phyloP scores from a whole-genome alignment of 2,329 filamentous ascomycete genomes.

The Periconia sp. region DNA sequence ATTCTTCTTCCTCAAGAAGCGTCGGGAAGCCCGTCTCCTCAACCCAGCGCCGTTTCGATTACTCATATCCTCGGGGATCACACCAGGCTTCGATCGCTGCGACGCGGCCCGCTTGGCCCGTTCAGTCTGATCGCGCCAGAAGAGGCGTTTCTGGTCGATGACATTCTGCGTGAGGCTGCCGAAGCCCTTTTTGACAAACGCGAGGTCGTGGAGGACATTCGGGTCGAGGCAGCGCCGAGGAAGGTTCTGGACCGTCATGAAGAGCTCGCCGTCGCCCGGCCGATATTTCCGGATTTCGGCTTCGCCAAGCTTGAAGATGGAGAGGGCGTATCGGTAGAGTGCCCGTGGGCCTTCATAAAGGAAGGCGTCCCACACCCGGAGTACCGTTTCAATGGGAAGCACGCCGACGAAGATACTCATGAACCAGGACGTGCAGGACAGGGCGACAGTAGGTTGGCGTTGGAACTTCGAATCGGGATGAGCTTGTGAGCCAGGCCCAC shows the following conservation, averaged over 20 bases:
- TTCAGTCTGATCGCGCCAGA: constrained; percentile 38
- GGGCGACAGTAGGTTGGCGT: constrained; percentile 80
- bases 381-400: constrained; percentile 84
- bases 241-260: constrained; percentile 87
- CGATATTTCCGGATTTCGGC: constrained; percentile 71
- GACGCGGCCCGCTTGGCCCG: constrained; percentile 19
- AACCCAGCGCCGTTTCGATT: constrained; percentile 22
- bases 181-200: constrained; percentile 78
- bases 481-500: constrained; percentile 34
- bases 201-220: constrained; percentile 79
- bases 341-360: constrained; percentile 96
- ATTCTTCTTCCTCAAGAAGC: constrained; percentile 19
- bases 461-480: constrained; percentile 40
- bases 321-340: constrained; percentile 85
- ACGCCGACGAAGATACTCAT: constrained; percentile 97
- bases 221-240: constrained; percentile 80
- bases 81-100: constrained; percentile 4
- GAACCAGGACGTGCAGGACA: constrained; percentile 95
- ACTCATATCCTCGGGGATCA: constrained; percentile 14
- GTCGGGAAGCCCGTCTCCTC: constrained; percentile 24
- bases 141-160: constrained; percentile 70
- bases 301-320: constrained; percentile 89
- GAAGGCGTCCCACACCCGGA: constrained; percentile 93
- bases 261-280: constrained; percentile 89
- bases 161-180: constrained; percentile 78